Conservation (phyloP, 768 basidiomycete species). For the Termitomyces heimii region DNA sequence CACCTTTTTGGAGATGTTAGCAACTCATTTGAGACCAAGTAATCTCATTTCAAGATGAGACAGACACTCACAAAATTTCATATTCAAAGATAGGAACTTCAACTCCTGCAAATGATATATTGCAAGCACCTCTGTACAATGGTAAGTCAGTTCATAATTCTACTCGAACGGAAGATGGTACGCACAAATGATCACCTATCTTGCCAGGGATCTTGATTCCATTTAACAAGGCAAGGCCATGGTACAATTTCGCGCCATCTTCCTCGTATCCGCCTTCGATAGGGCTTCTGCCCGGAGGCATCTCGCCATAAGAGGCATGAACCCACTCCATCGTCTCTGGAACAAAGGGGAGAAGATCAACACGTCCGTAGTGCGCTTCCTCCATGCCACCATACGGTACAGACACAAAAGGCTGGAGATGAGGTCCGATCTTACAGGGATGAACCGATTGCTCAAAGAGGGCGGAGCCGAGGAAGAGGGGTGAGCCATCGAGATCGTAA, state of each 20-base stretch:
- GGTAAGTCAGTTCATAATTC: neutral
- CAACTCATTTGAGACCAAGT: neutral
- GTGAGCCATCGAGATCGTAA: constrained; percentile 53
- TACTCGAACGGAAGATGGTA: neutral
- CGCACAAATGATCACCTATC: constrained; percentile 64
- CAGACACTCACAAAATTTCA: constrained; percentile 41
- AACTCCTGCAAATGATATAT: constrained; percentile 39
- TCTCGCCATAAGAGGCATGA: constrained; percentile 47
- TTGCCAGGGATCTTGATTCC: constrained; percentile 68
- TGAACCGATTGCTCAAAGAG: constrained; percentile 64
- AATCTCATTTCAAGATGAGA: too few relatives aligned
- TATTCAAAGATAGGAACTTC: constrained; percentile 38
- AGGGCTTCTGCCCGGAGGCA: constrained; percentile 52
- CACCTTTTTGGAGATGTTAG: constrained; percentile 21
- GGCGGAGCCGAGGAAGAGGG: constrained; percentile 71
- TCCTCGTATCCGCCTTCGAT: constrained; percentile 78
- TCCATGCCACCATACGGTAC: constrained; percentile 66
- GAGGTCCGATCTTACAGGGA: constrained; percentile 75
- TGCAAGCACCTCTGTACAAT: constrained; percentile 30
- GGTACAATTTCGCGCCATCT: constrained; percentile 58
- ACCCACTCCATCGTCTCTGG: constrained; percentile 72
- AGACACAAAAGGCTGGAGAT: constrained; percentile 42
- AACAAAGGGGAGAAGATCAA: constrained; percentile 70
- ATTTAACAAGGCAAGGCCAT: constrained; percentile 49
- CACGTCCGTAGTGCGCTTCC: constrained; percentile 56